Evolutionary conservation across 306 rosid genomes (phyloP).

Genomic region (Cicer judaicum): DNA sequence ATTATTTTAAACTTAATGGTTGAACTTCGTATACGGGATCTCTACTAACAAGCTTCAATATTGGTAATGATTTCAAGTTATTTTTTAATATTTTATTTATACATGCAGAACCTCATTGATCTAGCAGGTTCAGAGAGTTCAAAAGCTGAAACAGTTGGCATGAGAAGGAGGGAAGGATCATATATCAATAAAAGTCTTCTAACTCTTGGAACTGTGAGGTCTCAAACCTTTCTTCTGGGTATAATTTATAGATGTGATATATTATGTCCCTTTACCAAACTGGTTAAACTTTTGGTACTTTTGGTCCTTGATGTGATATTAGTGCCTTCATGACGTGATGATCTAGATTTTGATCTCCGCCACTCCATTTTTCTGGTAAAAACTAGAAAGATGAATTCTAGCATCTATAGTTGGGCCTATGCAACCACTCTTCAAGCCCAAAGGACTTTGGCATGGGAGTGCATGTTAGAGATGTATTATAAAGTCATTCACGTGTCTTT

Average conservation of each 20-base stretch:
- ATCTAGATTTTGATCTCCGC: background rate
- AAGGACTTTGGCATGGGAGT: background rate
- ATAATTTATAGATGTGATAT: conserved; percentile 18
- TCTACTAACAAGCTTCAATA: conserved; percentile 29
- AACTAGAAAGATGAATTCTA: conserved; percentile 20
- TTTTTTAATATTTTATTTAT: conserved; percentile 59
- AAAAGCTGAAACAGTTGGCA: conserved; percentile 97
- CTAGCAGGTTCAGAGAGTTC: conserved; percentile 99
- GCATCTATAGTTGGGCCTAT: conserved; percentile 1
- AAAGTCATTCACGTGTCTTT: background rate
- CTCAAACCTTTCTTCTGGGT: conserved; percentile 49
- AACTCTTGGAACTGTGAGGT: conserved; percentile 99
- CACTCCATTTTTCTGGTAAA: background rate
- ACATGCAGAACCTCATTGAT: conserved; percentile 98
- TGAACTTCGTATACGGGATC: conserved; percentile 40
- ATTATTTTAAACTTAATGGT: conserved; percentile 36
- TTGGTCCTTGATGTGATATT: conserved; percentile 10
- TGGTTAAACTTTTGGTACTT: conserved; percentile 1
- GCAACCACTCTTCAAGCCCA: background rate
- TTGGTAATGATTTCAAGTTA: conserved; percentile 38
- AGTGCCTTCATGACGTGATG: background rate
- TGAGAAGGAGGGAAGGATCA: conserved; percentile 98
- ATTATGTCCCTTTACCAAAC: conserved; percentile 22
- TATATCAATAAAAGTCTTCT: conserved; percentile 95
- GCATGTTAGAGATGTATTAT: conserved; percentile 13